These are phyloP conservation scores for Hippophae rhamnoides DNA, from an alignment of 306 rosid genomes.

Conservation along the genomic window DNA sequence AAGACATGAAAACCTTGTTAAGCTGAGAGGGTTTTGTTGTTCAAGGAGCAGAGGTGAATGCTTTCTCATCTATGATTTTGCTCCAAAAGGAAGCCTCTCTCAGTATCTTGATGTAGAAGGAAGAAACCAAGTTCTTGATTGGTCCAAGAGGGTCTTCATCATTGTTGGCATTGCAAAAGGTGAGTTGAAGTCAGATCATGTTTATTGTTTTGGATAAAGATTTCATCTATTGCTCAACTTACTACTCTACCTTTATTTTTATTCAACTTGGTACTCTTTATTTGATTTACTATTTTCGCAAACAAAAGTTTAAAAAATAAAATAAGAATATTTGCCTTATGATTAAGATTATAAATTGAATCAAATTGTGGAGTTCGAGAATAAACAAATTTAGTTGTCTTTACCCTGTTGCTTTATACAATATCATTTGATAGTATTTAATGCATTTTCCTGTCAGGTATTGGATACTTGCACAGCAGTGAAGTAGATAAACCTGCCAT, in stretches of 20 bases:
- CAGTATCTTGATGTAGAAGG: conserved; percentile 54
- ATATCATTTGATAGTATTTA: too few relatives aligned
- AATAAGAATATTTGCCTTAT: too few relatives aligned
- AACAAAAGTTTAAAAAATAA: too few relatives aligned
- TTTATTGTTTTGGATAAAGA: background rate
- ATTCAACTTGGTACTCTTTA: too few relatives aligned
- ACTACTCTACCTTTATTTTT: too few relatives aligned
- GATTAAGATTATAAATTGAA: background rate
- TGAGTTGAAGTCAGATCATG: conserved; percentile 12
- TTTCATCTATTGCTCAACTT: background rate
- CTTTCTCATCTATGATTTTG: conserved; percentile 73
- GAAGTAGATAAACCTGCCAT: conserved; percentile 58
- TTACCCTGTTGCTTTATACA: too few relatives aligned
- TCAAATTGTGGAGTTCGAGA: background rate
- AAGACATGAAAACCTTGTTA: conserved; percentile 65
- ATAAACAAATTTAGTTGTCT: background rate
- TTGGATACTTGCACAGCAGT: conserved; percentile 61
- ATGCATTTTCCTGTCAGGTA: conserved; percentile 29
- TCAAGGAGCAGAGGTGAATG: conserved; percentile 85
- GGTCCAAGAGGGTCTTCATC: conserved; percentile 74
- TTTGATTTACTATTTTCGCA: too few relatives aligned
- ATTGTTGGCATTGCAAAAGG: conserved; percentile 83
- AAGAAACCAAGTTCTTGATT: conserved; percentile 51
- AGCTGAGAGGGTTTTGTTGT: conserved; percentile 88
- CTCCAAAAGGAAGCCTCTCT: conserved; percentile 59